phyloP scores from a whole-genome alignment of 164 flowering plant genomes.

The Berberis vulgaris region DNA sequence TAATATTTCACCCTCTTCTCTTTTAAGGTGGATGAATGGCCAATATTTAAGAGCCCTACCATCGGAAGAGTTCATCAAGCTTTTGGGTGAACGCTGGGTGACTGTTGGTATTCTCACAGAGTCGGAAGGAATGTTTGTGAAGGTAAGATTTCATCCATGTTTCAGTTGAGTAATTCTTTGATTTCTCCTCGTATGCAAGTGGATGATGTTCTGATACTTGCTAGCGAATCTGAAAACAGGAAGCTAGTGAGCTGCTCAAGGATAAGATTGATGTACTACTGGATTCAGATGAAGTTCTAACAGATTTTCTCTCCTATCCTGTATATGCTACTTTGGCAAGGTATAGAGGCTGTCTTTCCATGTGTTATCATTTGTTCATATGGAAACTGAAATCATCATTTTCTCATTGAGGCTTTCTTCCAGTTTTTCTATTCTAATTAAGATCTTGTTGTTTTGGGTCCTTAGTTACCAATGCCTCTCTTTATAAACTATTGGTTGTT shows the following conservation, averaged over 20 bases:
- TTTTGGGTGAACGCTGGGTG: slow-evolving; percentile 78
- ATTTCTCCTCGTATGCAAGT: not conserved
- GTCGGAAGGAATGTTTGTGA: slow-evolving; percentile 65
- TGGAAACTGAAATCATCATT: no score
- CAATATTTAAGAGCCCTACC: slow-evolving; percentile 77
- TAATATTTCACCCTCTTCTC: not conserved
- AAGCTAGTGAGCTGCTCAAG: slow-evolving; percentile 66
- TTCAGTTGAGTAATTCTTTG: not conserved
- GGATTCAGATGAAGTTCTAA: slow-evolving; percentile 67
- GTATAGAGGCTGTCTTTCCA: slow-evolving; percentile 23
- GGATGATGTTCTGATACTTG: slow-evolving; percentile 8
- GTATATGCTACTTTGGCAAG: slow-evolving; percentile 54
- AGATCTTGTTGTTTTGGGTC: not conserved
- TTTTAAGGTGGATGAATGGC: slow-evolving; percentile 96
- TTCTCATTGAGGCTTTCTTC: not conserved
- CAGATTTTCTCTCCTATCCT: slow-evolving; percentile 79
- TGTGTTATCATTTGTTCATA: not conserved
- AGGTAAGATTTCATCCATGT: slow-evolving; percentile 28
- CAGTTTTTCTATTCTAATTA: not conserved
- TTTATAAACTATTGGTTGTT: no score
- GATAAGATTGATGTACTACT: slow-evolving; percentile 81
- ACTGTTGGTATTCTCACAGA: slow-evolving; percentile 54
- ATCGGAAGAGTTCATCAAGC: slow-evolving; percentile 44
- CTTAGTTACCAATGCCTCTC: no score
- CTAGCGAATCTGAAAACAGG: slow-evolving; percentile 33